Evolutionary conservation across 352 stramenopile genomes (phyloP), one percentile per base, ranked within the genome.

Genomic region (Globisporangium nodosum): DNA sequence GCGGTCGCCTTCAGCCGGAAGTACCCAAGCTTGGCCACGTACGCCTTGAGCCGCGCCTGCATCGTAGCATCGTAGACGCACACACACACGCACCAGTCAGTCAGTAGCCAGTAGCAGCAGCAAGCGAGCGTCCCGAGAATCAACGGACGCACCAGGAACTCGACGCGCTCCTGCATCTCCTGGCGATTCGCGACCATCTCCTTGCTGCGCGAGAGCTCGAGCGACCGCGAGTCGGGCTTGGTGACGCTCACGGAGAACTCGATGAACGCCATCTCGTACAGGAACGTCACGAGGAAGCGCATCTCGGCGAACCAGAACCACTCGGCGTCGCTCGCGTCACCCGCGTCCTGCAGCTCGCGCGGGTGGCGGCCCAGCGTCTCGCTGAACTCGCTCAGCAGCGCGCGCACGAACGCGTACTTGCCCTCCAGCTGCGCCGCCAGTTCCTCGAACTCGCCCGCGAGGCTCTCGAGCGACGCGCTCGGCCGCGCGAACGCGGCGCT

Each of bases 221-320:
- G 43, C 1, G 81, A 87, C 52, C 90, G 71, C 31, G 74, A 78
- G 60, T 94, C 84, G 2, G 84, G 81, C 57, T 92, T 91, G 31
- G 84, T 94, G 30, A 90, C 80, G 45, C 78, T 91, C 67, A 91
- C 66, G 9, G 79, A 87, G 57, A 94, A 90, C 71, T 94, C 84
- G 72, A 92, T 87, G 52, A 92, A 92, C 37, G 84, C 80, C 69
- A 94, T 81, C 61, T 94, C 81, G 61, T 91, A 88, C 30, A 94
- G 69, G 54, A 94, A 94, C 24, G 87, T 63, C 40, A 92, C 74
- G 60, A 92, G 68, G 64, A 84, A 92, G 35, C 83, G 77, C 81
- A 92, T 78, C 67, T 94, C 84, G 2, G 72, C 64, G 63, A 90
- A 88, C 84, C 84, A 94, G 49, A 94, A 94, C 84, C 84, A 94